Base-by-base conservation (phyloP, 106 monocot species). In the Allium cepa region DNA sequence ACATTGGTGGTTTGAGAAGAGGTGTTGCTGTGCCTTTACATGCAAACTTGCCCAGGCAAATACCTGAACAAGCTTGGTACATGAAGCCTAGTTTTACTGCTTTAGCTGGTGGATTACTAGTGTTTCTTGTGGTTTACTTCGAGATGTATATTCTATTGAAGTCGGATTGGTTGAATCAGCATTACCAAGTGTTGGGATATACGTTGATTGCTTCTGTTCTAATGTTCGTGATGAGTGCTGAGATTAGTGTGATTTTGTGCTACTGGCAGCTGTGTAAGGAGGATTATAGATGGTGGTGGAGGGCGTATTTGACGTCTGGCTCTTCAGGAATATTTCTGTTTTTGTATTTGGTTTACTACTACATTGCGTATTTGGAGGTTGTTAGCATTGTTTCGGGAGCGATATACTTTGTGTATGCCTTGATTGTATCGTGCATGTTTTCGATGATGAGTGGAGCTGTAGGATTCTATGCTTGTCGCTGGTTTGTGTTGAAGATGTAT, bases 221-320 rank as follows among this genome's bases (percentile, higher is more conserved):
- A 7, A 67, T 75, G 60, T n/a, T 75, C 17, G 10, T 69, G 15
- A 75, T 69, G 0, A 68, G 75, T 47, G 75, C 75, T 1, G 75
- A 75, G 46, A 75, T 75, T 12, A 75, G 68, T 1, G 62, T 75
- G 4, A 69, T 75, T 8, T 69, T 75, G 8, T 75, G 75, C 53
- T 75, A 75, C 53, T 75, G 67, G 53, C 75, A 75, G 61, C 27
- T 75, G 51, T 75, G 75, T 62, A 59, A 66, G 11, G 75, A 75
- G 61, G 75, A 75, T 27, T 69, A 75, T 36, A 27, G 55, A 12
- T 75, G 75, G 75, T 75, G 75, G 75, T 75, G 75, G 75, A 75
- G 75, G 46, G 59, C 75, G 11, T 75, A 75, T 67, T 53, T 75
- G 45, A 75, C 68, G 47, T 69, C 76, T 5, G 76, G 76, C 11